Base-by-base conservation (phyloP, 2,329 filamentous ascomycete species). In the Nemania bipapillata region DNA sequence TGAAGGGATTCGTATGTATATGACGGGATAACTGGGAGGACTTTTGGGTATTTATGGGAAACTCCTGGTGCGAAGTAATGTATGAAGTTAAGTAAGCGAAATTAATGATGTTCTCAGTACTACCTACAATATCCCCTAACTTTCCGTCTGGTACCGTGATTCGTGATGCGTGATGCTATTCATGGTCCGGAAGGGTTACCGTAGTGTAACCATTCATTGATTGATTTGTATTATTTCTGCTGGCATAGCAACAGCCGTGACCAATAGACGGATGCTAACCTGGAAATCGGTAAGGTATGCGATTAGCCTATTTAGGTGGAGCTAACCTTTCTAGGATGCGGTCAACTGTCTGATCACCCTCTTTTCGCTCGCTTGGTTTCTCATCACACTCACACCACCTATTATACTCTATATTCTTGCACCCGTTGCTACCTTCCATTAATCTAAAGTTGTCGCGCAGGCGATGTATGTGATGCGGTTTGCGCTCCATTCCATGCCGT, bases 81-180 rank as follows among this genome's bases (percentile, higher is more conserved):
- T 57, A 35, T 22, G 53, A 57, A 28, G 22, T 28, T 28, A 56
- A 15, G 15, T 37, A 57, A 58, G 55, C 37, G 55, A 45, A 58
- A 58, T 40, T 58, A 58, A 58, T 30, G 26, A 22, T 58, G 28
- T 26, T 55, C 28, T 30, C 53, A 40, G 22, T 35, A 49, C 15
- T 37, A 40, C 26, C 32, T n/a, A 56, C 45, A 15, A 2, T 15
- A 3, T 40, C 17, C 11, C 17, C 11, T 45, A 6, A 3, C 40
- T 20, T 22, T n/a, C n/a, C n/a, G n/a, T n/a, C n/a, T 20, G 30
- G 17, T 20, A n/a, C 40, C 40, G 17, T 20, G 15, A 4, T 20
- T n/a, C 40, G 9, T 45, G 17, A 45, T 45, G 17, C 17, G n/a
- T 17, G 17, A 6, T 45, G 8, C 17, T 17, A 45, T 12, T 6